phyloP scores from a whole-genome alignment of 495 filamentous ascomycete genomes.

The Tuber aestivum region DNA sequence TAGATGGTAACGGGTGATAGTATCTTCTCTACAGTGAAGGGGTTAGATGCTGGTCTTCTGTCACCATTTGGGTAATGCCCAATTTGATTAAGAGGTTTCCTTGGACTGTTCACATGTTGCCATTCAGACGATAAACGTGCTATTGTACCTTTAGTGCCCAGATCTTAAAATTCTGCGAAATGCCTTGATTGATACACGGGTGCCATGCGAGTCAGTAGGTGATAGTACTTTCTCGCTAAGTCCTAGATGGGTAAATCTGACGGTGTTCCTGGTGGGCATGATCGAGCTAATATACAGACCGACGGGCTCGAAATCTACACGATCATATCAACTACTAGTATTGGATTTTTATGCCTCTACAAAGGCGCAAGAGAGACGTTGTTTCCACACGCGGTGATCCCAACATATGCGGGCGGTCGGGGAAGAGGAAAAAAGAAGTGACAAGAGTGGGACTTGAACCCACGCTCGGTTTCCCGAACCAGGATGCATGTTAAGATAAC shows the following conservation, averaged over 20 bases:
- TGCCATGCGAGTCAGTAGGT: not conserved
- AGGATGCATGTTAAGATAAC: constrained; percentile 34
- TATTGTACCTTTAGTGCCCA: not conserved
- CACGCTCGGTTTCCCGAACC: constrained; percentile 27
- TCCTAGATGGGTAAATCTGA: not conserved
- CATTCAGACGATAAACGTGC: not conserved
- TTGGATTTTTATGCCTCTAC: not conserved
- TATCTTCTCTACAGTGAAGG: not conserved
- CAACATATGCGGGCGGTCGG: not conserved
- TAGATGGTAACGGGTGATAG: not conserved
- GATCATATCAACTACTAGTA: not conserved
- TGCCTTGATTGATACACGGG: not conserved
- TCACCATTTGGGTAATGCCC: not conserved
- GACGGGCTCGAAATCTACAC: not conserved
- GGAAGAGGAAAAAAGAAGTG: constrained; percentile 14
- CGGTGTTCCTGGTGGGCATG: not conserved
- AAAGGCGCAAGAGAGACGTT: not conserved
- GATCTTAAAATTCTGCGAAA: not conserved
- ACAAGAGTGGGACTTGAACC: constrained; percentile 36
- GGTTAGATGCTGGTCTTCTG: not conserved
- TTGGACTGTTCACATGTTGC: not conserved
- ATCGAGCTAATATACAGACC: not conserved
- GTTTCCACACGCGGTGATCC: not conserved
- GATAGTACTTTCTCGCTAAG: not conserved
- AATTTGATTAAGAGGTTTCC: not conserved